A percentile compares a stretch with the other conserved stretches of the same genome.
Conservation (phyloP, 768 basidiomycete species). For the Brasilioporus rufonigricans region DNA sequence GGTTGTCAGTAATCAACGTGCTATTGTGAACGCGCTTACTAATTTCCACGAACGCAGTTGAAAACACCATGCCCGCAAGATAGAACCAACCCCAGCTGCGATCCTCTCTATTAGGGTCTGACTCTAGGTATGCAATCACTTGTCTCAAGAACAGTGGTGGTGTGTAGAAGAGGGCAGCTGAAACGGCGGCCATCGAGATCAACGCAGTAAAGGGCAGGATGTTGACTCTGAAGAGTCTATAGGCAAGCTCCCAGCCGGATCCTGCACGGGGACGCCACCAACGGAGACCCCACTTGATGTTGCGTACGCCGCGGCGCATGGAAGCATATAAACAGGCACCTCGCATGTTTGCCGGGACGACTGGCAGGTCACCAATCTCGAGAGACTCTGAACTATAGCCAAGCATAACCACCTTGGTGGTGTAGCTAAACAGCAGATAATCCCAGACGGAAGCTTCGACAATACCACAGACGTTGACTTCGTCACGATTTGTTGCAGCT, state of each 20-base stretch:
- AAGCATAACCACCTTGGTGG: constrained; percentile 83
- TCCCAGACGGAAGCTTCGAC: constrained; percentile 45
- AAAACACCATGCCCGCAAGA: constrained; percentile 48
- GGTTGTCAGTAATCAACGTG: constrained; percentile 4
- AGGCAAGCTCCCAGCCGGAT: constrained; percentile 62
- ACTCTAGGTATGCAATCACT: constrained; percentile 64
- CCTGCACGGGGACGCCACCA: constrained; percentile 60
- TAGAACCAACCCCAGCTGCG: constrained; percentile 76
- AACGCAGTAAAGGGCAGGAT: constrained; percentile 37
- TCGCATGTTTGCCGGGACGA: constrained; percentile 74
- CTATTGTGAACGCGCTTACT: constrained; percentile 30
- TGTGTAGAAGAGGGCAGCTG: constrained; percentile 65
- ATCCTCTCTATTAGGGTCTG: constrained; percentile 53
- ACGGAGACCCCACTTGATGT: constrained; percentile 48
- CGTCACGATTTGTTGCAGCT: constrained; percentile 56
- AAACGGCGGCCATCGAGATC: constrained; percentile 48
- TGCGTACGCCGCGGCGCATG: constrained; percentile 60
- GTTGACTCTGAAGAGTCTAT: constrained; percentile 62
- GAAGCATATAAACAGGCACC: constrained; percentile 55
- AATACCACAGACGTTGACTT: constrained; percentile 70
- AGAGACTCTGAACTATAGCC: constrained; percentile 71
- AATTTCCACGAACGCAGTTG: constrained; percentile 42
- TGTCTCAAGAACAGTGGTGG: constrained; percentile 60
- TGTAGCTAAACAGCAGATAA: constrained; percentile 78
- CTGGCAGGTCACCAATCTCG: constrained; percentile 86